Percentiles rank a stretch among this genome's conserved stretches.
Evolutionary conservation across 352 stramenopile genomes (phyloP).

Genomic region (Globisporangium sylvaticum): DNA sequence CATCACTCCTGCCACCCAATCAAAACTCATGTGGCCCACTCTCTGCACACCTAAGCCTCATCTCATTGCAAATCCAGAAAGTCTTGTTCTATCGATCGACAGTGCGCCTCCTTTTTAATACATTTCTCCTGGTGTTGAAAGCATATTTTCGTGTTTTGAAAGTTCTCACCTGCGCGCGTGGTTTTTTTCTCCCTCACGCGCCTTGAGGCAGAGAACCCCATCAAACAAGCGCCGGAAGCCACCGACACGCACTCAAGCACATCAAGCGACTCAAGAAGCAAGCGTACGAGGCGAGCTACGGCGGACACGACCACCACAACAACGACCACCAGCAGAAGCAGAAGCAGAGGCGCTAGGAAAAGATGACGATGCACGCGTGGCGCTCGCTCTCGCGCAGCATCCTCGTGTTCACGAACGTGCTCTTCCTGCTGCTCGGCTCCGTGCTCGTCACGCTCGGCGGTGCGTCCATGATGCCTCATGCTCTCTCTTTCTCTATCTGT

Average conservation of each 20-base stretch:
- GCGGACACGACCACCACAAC: neutral
- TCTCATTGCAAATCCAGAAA: neutral
- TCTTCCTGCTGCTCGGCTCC: slow-evolving; percentile 78
- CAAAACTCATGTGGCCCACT: neutral
- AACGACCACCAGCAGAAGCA: neutral
- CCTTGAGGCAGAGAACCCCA: neutral
- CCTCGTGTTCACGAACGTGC: slow-evolving; percentile 86
- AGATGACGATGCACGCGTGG: slow-evolving; percentile 55
- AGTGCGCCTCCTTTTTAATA: too few species aligned
- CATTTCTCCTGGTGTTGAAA: neutral
- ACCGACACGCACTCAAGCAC: neutral
- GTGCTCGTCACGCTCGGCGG: slow-evolving; percentile 78
- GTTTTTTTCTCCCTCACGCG: neutral
- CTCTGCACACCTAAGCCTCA: neutral
- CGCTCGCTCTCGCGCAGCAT: slow-evolving; percentile 72
- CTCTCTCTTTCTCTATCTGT: neutral
- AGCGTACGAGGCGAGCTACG: neutral
- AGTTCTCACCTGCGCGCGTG: neutral
- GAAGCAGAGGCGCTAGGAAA: neutral
- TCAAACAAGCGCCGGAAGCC: neutral
- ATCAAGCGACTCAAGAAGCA: neutral
- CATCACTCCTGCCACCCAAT: neutral
- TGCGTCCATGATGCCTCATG: too few species aligned
- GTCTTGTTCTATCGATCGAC: too few species aligned
- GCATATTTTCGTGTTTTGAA: neutral